Evolutionary conservation across 1,139 yeast genomes (phyloP), one percentile per base, ranked within the genome.

Genomic region (Geotrichum armillariae): DNA sequence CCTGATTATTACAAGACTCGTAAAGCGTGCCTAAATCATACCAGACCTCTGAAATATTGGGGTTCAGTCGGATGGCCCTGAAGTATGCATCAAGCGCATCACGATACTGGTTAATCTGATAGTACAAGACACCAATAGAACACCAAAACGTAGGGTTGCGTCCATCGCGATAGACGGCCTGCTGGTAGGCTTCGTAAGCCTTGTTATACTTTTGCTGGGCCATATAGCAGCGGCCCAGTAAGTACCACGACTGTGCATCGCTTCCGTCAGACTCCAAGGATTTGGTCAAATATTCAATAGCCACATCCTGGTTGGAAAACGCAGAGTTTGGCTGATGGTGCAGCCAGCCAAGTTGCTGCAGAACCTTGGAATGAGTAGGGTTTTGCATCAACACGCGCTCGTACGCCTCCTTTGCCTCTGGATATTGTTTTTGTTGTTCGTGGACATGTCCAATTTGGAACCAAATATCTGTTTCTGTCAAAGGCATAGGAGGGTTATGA

Each of bases 131-230:
- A 66, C 99, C 99, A 65, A 93, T 93, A 27, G 96, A 89, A 68
- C 99, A 93, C 99, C 99, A 93, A 73, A 93, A 93, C 1, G 97
- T 93, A 52, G 99, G 98, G 67, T 93, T 93, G 65, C 97, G 79
- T 29, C 95, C 85, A 67, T 93, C 99, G 55, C 97, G 80, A 68
- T 93, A 93, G 50, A 93, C 99, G 6, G 99, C 99, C 67, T 91
- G 98, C 72, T 93, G 99, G 78, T 93, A 93, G 0, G 98, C 95
- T 66, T 93, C 98, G 69, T 93, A 93, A 2, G 99, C 98, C 47
- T 94, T 91, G 58, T 93, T 85, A 72, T 90, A 93, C 67, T 91
- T 96, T 57, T 89, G 91, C 62, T 94, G 80, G 43, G 95, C 85
- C 98, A 93, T 91, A 72, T 93, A 95, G 57, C 95, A 95, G 59